A percentile compares a stretch with the other conserved stretches of the same genome.
These are phyloP conservation scores for Erigeron canadensis DNA, from an alignment of 129 eudicot species.

Conservation along the genomic window DNA sequence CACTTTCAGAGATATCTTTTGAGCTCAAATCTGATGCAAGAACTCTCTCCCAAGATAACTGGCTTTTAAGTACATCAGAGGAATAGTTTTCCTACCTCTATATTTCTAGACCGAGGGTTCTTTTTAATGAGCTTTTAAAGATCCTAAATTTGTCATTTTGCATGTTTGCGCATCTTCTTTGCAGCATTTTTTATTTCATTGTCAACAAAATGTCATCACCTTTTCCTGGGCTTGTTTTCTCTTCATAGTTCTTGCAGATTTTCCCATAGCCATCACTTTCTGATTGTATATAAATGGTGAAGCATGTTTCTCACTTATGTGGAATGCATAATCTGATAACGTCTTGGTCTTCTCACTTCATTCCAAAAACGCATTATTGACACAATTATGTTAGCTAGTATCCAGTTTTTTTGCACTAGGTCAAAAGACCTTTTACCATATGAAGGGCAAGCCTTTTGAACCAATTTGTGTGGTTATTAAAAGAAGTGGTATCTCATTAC, in stretches of 20 bases:
- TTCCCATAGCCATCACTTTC: neutral
- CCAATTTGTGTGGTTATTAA: no score
- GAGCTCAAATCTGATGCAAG: conserved; percentile 3
- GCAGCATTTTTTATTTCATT: neutral
- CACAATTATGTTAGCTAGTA: neutral
- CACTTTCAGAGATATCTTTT: conserved; percentile 5
- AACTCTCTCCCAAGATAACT: conserved; percentile 1
- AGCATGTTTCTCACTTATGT: neutral
- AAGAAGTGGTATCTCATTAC: no score
- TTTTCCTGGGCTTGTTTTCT: neutral
- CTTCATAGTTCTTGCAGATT: neutral
- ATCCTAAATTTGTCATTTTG: conserved; percentile 7
- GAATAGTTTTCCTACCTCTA: neutral
- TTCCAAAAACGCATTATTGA: no score
- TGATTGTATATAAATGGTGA: neutral
- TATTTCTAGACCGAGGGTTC: neutral
- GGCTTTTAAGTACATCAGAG: conserved; percentile 11
- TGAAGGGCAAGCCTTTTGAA: no score
- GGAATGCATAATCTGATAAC: neutral
- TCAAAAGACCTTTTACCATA: no score
- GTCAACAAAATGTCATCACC: neutral
- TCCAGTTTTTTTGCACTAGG: neutral
- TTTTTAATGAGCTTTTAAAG: neutral
- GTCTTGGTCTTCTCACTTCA: neutral
- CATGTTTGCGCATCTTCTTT: neutral